Conservation (phyloP, 345 rosid genomes). For the Rhodamnia rubescens region DNA sequence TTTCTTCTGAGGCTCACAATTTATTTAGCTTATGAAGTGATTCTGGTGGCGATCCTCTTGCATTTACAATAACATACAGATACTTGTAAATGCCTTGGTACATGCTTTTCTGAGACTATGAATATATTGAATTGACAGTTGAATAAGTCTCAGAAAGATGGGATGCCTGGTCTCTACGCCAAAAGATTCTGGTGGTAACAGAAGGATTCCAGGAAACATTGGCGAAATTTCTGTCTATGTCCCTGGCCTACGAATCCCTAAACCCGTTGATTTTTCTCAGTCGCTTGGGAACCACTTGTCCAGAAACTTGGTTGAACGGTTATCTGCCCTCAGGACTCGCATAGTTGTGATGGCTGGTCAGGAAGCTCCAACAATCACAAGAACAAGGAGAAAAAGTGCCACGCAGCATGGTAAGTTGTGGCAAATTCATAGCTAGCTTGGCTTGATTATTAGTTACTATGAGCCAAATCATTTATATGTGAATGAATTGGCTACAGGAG, state of each 20-base stretch:
- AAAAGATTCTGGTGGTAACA: constrained; percentile 64
- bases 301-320: constrained; percentile 60
- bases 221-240: constrained; percentile 87
- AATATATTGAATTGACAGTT: not conserved
- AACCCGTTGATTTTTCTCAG: constrained; percentile 69
- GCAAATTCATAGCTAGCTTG: not conserved
- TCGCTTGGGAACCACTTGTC: constrained; percentile 63
- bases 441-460: not conserved
- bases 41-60: not conserved
- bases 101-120: not conserved
- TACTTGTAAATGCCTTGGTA: not conserved
- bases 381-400: constrained; percentile 83
- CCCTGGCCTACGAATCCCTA: constrained; percentile 94
- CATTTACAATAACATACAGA: not conserved
- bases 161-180: constrained; percentile 91
- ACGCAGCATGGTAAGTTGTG: constrained; percentile 80
- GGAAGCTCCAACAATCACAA: constrained; percentile 90
- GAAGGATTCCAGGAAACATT: constrained; percentile 76
- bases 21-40: not conserved
- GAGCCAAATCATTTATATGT: constrained; percentile 7
- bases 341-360: constrained; percentile 96
- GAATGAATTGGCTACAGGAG: constrained; percentile 35
- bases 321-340: constrained; percentile 84
- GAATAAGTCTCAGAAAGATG: constrained; percentile 30
- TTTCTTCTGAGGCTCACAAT: constrained; percentile 14